These are phyloP conservation scores for Mycena venus DNA, from an alignment of 768 basidiomycete genomes.

Conservation along the genomic window DNA sequence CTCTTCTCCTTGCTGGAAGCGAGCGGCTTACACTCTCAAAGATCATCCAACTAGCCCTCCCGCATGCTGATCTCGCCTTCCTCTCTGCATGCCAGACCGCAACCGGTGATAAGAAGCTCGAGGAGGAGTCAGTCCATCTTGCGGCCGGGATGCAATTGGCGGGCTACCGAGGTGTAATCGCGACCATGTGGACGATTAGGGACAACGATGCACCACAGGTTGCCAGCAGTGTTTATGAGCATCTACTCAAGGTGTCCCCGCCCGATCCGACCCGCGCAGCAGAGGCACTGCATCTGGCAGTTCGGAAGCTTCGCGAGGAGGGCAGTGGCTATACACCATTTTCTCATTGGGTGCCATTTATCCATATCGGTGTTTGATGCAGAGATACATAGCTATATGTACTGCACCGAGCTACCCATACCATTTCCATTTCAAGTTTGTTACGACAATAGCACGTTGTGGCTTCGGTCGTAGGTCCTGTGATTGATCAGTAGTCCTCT, in stretches of 20 bases:
- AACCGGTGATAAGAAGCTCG: too few relatives aligned
- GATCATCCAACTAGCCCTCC: constrained; percentile 25
- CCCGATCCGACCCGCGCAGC: constrained; percentile 8
- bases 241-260: constrained; percentile 30
- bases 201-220: constrained; percentile 47
- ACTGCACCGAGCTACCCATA: too few relatives aligned
- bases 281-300: too few relatives aligned
- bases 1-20: not conserved
- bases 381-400: not conserved
- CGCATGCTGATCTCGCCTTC: constrained; percentile 51
- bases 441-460: too few relatives aligned
- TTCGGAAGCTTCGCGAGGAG: not conserved
- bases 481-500: too few relatives aligned
- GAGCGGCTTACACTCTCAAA: not conserved
- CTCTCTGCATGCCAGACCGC: too few relatives aligned
- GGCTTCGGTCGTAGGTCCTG: too few relatives aligned
- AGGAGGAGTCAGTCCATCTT: too few relatives aligned
- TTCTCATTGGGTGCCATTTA: too few relatives aligned
- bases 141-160: constrained; percentile 55
- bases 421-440: too few relatives aligned
- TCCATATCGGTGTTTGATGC: not conserved
- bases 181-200: constrained; percentile 43
- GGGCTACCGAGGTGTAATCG: constrained; percentile 50
- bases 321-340: not conserved
- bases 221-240: constrained; percentile 47